Evolutionary conservation across 306 rosid genomes (phyloP), one percentile per base, ranked within the genome.

Genomic region (Malus asiatica): DNA sequence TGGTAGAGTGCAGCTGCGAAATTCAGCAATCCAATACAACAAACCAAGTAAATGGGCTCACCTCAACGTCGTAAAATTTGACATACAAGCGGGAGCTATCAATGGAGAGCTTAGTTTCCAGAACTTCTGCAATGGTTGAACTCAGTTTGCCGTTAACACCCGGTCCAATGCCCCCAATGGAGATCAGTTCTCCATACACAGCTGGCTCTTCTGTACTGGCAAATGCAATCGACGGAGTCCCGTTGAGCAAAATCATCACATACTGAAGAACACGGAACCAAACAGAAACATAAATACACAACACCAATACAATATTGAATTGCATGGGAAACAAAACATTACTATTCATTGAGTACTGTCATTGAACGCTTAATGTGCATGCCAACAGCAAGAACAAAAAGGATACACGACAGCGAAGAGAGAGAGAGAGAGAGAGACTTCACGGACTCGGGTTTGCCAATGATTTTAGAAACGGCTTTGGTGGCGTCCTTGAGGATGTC

Each of bases 401-500:
- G 4, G 9, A 45, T 1, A 19, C 14, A 27, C 67, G 8, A 44
- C 1, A 8, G 61, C 2, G 40, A 35, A 14, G 27, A 1, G 23
- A 8, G 6, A 16, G 42, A 1, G 4, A 22, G 20, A n/a, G 22
- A 48, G 67, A 44, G 64, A 71, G 64, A 71, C 83, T 77, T 77
- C 80, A 96, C 98, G 7, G 98, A 89, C 85, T 96, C 99, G 25
- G 99, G 98, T 83, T 92, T 90, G 86, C 97, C 96, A 27, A 92
- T 87, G 79, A 96, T 90, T 71, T 92, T 92, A 4, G 98, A 85
- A 33, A 96, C 92, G 18, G 93, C 93, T 88, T 89, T 96, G 77
- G 99, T 90, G 74, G 98, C 98, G 76, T 96, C 99, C 55, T 86
- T 88, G 83, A 96, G 98, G 68, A 92, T 96, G 82, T 92, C 99